Percentiles rank a stretch among this genome's conserved stretches.
Conservation (phyloP, 345 rosid species). For the Camelina laxa region DNA sequence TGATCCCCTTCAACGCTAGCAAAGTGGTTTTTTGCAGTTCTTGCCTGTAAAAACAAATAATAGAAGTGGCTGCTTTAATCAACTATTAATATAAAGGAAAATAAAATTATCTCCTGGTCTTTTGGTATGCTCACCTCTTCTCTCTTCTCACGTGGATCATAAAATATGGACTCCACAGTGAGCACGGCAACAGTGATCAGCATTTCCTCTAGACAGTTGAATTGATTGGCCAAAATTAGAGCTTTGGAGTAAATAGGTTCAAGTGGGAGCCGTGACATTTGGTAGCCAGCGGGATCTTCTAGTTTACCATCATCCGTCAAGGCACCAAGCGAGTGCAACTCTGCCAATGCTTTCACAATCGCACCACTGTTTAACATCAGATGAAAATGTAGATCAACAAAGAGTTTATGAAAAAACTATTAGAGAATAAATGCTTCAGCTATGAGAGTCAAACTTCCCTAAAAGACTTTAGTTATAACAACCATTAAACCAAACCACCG, state of each 20-base stretch:
- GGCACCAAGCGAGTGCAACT: constrained; percentile 82
- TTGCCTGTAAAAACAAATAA: constrained; percentile 59
- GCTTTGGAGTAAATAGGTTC: constrained; percentile 91
- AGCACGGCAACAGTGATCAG: constrained; percentile 92
- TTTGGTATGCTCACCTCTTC: constrained; percentile 63
- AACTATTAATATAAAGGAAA: constrained; percentile 14
- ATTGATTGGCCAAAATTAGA: constrained; percentile 75
- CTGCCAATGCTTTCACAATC: constrained; percentile 79
- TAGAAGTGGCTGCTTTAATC: not conserved
- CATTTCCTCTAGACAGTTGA: constrained; percentile 94
- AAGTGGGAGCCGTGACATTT: constrained; percentile 92
- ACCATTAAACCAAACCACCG: not conserved
- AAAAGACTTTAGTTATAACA: not conserved
- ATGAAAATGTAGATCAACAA: constrained; percentile 20
- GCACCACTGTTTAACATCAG: constrained; percentile 64
- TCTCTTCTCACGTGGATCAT: constrained; percentile 73
- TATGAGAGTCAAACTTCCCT: constrained; percentile 11
- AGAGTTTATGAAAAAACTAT: not conserved
- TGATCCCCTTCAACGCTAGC: constrained; percentile 93
- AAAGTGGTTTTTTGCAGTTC: constrained; percentile 72
- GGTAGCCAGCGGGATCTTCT: constrained; percentile 78
- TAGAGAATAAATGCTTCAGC: constrained; percentile 9
- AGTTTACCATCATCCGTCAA: constrained; percentile 85
- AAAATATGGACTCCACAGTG: constrained; percentile 84
- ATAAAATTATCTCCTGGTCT: not conserved